Conservation (phyloP, 805 yeast species). For the Yamadazyma nakazawae region DNA sequence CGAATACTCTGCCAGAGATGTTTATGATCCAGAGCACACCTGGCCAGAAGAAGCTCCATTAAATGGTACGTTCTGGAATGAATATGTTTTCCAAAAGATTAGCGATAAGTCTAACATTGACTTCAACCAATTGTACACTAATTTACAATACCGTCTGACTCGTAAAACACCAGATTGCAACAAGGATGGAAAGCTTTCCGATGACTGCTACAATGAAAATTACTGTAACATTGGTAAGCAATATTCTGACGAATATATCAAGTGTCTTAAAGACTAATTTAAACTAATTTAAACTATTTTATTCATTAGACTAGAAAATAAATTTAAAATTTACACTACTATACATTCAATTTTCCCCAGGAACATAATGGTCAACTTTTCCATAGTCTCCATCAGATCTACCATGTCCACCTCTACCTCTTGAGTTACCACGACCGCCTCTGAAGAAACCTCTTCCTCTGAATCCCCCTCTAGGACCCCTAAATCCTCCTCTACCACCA, state of each 20-base stretch:
- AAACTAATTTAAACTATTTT: too few species aligned
- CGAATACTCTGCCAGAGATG: slow-evolving; percentile 63
- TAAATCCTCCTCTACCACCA: slow-evolving; percentile 41
- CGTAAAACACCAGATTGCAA: slow-evolving; percentile 53
- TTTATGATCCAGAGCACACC: slow-evolving; percentile 45
- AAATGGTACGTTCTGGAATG: slow-evolving; percentile 68
- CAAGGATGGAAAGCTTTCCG: slow-evolving; percentile 19
- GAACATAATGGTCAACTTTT: neutral
- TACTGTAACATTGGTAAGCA: slow-evolving; percentile 17
- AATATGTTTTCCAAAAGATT: slow-evolving; percentile 13
- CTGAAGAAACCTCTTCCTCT: slow-evolving; percentile 13
- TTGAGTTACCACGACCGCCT: slow-evolving; percentile 6
- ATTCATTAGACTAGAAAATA: neutral
- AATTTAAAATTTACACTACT: neutral
- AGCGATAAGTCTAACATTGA: slow-evolving; percentile 27
- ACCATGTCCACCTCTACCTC: slow-evolving; percentile 9
- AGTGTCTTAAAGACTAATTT: slow-evolving; percentile 1
- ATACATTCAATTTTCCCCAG: neutral
- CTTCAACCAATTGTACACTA: slow-evolving; percentile 49
- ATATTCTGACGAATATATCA: slow-evolving; percentile 8
- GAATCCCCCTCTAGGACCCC: slow-evolving; percentile 21
- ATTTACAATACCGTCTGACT: slow-evolving; percentile 50
- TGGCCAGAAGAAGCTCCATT: slow-evolving; percentile 63
- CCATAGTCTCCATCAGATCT: neutral
- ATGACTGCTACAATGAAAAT: slow-evolving; percentile 20